Conservation (phyloP, 352 stramenopile genomes). For the Pythium coloratum region DNA sequence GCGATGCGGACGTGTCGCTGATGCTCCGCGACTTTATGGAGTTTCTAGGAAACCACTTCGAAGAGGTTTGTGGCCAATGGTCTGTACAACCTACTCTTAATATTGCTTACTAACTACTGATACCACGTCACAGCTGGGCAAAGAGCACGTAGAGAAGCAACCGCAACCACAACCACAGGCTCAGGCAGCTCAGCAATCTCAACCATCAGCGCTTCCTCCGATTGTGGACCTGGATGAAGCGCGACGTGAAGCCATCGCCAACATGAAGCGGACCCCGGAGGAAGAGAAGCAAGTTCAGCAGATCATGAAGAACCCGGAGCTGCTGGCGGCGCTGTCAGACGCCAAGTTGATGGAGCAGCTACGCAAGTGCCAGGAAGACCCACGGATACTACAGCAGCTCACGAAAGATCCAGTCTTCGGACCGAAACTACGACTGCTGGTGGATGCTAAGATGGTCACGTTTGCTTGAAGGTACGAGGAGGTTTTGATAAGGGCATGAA, state of each 20-base stretch:
- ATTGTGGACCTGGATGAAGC: slow-evolving; percentile 66
- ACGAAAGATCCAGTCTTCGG: slow-evolving; percentile 42
- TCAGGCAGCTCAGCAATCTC: slow-evolving; percentile 12
- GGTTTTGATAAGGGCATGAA: too few species aligned
- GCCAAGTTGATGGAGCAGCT: slow-evolving; percentile 56
- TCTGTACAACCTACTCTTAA: not conserved
- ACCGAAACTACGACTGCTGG: slow-evolving; percentile 55
- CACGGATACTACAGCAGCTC: slow-evolving; percentile 40
- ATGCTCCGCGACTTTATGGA: slow-evolving; percentile 76
- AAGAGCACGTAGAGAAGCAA: slow-evolving; percentile 28
- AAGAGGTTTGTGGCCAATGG: slow-evolving; percentile 44
- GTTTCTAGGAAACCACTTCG: slow-evolving; percentile 73
- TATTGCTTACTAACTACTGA: not conserved
- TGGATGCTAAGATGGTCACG: slow-evolving; percentile 56
- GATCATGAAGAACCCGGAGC: slow-evolving; percentile 64
- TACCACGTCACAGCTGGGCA: slow-evolving; percentile 35
- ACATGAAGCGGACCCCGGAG: slow-evolving; percentile 50
- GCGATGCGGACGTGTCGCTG: slow-evolving; percentile 50
- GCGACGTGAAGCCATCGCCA: slow-evolving; percentile 54
- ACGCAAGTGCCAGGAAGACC: slow-evolving; percentile 41
- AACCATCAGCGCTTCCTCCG: slow-evolving; percentile 19
- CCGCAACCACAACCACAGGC: not conserved
- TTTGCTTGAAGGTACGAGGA: slow-evolving; percentile 32
- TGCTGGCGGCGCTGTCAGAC: slow-evolving; percentile 63
- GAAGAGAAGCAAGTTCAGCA: slow-evolving; percentile 71